Conservation (phyloP, 805 yeast genomes). For the Pichia deserticola region DNA sequence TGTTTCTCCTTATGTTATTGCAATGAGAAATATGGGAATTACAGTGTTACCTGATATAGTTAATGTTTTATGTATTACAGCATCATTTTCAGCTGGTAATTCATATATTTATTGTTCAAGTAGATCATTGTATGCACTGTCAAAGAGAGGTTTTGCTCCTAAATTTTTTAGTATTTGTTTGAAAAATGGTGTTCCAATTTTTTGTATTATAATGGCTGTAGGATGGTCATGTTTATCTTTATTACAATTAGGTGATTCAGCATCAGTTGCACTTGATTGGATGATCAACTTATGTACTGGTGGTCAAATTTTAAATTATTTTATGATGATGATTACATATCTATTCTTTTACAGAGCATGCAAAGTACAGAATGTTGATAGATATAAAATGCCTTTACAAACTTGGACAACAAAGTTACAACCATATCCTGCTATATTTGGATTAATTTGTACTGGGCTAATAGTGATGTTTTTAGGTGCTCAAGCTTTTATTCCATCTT, state of each 20-base stretch:
- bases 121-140: slow-evolving; percentile 58
- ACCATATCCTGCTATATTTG: slow-evolving; percentile 26
- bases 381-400: slow-evolving; percentile 36
- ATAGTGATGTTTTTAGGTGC: slow-evolving; percentile 33
- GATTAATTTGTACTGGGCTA: slow-evolving; percentile 27
- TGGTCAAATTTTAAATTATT: slow-evolving; percentile 24
- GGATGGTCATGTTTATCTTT: slow-evolving; percentile 23
- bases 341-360: slow-evolving; percentile 58
- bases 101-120: slow-evolving; percentile 72
- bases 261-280: slow-evolving; percentile 25
- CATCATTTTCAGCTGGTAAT: slow-evolving; percentile 81
- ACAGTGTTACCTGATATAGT: slow-evolving; percentile 67
- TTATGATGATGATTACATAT: slow-evolving; percentile 40
- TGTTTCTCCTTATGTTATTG: slow-evolving; percentile 76
- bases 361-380: slow-evolving; percentile 45
- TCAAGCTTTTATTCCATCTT: slow-evolving; percentile 32
- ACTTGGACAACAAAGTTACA: slow-evolving; percentile 41
- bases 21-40: slow-evolving; percentile 65
- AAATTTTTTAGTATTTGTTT: slow-evolving; percentile 53
- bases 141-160: slow-evolving; percentile 70
- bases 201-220: slow-evolving; percentile 29
- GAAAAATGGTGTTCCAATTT: slow-evolving; percentile 48
- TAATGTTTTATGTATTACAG: slow-evolving; percentile 65
- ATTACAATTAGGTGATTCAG: slow-evolving; percentile 31
- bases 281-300: slow-evolving; percentile 26